Percentiles rank a stretch among this genome's conserved stretches.
These are phyloP conservation scores for Cryptococcus wingfieldii DNA, from an alignment of 1,284 basidiomycete genomes.

Conservation along the genomic window DNA sequence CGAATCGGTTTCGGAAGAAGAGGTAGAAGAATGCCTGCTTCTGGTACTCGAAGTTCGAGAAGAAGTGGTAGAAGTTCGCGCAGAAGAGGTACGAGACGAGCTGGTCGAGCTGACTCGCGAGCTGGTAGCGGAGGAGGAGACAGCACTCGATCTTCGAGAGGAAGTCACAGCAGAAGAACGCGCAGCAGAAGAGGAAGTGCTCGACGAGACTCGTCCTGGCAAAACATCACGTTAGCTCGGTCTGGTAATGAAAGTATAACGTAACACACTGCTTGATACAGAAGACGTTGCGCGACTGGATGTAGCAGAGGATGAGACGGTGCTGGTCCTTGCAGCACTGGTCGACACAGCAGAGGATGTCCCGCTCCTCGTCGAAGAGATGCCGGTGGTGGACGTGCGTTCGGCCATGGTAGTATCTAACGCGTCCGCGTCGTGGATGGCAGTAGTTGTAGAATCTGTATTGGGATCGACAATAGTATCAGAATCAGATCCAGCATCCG, in stretches of 20 bases:
- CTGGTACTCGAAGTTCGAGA: background rate
- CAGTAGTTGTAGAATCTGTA: background rate
- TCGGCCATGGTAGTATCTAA: background rate
- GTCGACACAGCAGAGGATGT: background rate
- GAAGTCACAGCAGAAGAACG: background rate
- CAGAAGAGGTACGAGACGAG: background rate
- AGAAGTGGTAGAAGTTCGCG: slow-evolving; percentile 1
- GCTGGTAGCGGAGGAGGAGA: slow-evolving; percentile 1
- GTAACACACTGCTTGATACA: too few species aligned
- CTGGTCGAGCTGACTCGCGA: background rate
- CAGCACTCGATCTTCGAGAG: background rate
- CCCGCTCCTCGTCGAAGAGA: background rate
- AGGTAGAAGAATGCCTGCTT: background rate
- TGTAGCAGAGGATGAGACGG: background rate
- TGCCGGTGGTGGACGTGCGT: background rate
- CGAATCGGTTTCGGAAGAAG: slow-evolving; percentile 1
- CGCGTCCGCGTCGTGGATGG: too few species aligned
- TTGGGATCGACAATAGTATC: background rate
- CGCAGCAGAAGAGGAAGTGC: background rate
- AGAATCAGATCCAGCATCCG: background rate
- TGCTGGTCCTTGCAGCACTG: background rate
- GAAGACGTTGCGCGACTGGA: too few species aligned
- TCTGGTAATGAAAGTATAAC: too few species aligned
- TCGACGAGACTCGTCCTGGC: background rate
- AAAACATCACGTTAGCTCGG: too few species aligned